Evolutionary conservation across 225 moss, liverwort and hornwort genomes (phyloP).

Genomic region (Polytrichum commune): DNA sequence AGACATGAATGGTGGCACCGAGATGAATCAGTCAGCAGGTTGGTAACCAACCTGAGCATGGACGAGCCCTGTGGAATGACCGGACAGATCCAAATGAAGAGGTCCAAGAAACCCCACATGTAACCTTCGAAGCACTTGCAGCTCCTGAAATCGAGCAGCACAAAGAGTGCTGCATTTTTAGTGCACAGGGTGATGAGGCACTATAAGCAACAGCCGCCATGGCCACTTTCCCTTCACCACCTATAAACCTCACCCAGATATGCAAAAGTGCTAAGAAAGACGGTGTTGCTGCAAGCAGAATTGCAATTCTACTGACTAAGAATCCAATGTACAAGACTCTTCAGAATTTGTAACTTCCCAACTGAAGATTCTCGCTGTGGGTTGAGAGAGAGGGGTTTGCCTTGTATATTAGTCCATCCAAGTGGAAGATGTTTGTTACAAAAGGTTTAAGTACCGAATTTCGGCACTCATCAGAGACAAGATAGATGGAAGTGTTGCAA

Average conservation of each 20-base stretch:
- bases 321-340: too few species aligned
- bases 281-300: too few species aligned
- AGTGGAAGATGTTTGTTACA: too few species aligned
- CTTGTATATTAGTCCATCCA: background rate
- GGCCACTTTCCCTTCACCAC: conserved; percentile 10
- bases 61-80: conserved; percentile 7
- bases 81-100: conserved; percentile 28
- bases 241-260: too few species aligned
- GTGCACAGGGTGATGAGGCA: conserved; percentile 20
- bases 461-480: too few species aligned
- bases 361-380: background rate
- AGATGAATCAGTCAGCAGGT: background rate
- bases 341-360: background rate
- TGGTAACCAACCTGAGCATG: conserved; percentile 23
- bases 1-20: background rate
- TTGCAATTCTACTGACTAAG: too few species aligned
- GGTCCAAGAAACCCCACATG: conserved; percentile 26
- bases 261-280: too few species aligned
- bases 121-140: conserved; percentile 5
- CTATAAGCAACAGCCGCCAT: conserved; percentile 26
- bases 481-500: too few species aligned
- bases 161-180: conserved; percentile 31
- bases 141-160: conserved; percentile 9
- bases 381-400: background rate
- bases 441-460: too few species aligned